Base-by-base conservation (phyloP, 139 green algal genomes). In the Yamagishiella unicocca region DNA sequence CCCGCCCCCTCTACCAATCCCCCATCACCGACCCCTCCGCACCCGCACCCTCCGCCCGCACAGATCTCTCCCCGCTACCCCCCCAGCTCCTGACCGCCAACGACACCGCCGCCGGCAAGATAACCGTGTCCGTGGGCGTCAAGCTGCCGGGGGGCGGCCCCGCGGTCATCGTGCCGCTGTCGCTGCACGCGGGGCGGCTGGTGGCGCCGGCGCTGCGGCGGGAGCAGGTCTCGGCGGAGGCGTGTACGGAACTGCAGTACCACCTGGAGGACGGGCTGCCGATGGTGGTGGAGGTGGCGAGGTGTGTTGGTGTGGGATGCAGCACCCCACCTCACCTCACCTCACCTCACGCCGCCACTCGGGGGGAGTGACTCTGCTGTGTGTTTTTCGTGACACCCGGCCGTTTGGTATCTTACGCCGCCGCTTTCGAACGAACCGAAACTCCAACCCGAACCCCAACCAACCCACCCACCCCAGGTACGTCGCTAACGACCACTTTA, bases 261-360 rank as follows among this genome's bases (percentile, higher is more conserved):
- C 68, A 87, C 12, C 53, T 90, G 50, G 86, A 90, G 78, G 86
- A 71, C 33, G 78, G 78, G 4, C n/a, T 62, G 78, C 66, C 66
- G 38, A 40, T 84, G 79, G 33, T 37, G n/a, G 29, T 90, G 33
- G 79, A 90, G 87, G 53, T 90, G 33, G 86, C 87, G 40, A 66
- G 80, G 80, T 77, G 80, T 19, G 14, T 10, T 38, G 4, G 31
- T 46, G 31, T 29, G 9, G 50, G 12, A 58, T 58, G 50, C 12
- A 25, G 50, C 50, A 12, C 50, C 50, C 50, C 50, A 17, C 50
- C 50, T 58, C 50, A 58, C 17, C 50, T 17, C 50, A 58, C n/a
- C n/a, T n/a, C n/a, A n/a, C n/a, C n/a, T n/a, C n/a, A n/a, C n/a
- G n/a, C n/a, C n/a, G n/a, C n/a, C n/a, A n/a, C n/a, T n/a, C n/a